Evolutionary conservation across 345 rosid species (phyloP).

Genomic region (Eutrema japonicum): DNA sequence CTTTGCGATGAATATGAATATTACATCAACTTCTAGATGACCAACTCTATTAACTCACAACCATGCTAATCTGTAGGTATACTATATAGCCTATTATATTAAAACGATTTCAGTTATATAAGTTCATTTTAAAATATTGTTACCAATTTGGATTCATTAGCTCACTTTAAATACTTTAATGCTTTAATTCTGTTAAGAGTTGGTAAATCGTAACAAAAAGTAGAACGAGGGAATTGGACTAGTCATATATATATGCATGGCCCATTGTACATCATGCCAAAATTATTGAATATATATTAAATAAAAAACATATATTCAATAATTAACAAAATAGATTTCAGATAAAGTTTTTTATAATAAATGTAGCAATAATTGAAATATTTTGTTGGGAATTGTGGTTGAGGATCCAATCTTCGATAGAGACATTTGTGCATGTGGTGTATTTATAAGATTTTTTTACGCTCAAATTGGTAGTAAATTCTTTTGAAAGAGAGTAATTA

Average conservation of each 20-base stretch:
- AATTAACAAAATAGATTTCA: background rate
- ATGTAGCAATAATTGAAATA: slow-evolving; percentile 5
- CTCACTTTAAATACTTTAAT: background rate
- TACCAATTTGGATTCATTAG: slow-evolving; percentile 21
- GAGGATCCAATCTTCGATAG: slow-evolving; percentile 4
- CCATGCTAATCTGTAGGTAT: slow-evolving; percentile 3
- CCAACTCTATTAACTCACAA: slow-evolving; percentile 23
- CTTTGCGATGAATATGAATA: slow-evolving; percentile 27
- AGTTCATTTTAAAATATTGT: slow-evolving; percentile 11
- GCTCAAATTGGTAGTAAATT: background rate
- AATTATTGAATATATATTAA: slow-evolving; percentile 6
- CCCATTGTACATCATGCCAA: slow-evolving; percentile 14
- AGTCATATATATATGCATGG: slow-evolving; percentile 29
- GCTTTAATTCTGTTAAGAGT: slow-evolving; percentile 10
- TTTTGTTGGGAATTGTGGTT: slow-evolving; percentile 4
- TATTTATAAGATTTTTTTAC: background rate
- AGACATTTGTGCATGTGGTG: slow-evolving; percentile 16
- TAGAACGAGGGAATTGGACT: background rate
- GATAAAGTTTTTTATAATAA: background rate
- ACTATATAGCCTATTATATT: background rate
- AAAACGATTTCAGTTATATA: background rate
- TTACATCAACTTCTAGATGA: slow-evolving; percentile 27
- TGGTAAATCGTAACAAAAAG: background rate
- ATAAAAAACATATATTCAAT: background rate
- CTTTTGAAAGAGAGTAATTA: background rate